Conservation (phyloP, 768 basidiomycete species). For the Lentinula raphanica region DNA sequence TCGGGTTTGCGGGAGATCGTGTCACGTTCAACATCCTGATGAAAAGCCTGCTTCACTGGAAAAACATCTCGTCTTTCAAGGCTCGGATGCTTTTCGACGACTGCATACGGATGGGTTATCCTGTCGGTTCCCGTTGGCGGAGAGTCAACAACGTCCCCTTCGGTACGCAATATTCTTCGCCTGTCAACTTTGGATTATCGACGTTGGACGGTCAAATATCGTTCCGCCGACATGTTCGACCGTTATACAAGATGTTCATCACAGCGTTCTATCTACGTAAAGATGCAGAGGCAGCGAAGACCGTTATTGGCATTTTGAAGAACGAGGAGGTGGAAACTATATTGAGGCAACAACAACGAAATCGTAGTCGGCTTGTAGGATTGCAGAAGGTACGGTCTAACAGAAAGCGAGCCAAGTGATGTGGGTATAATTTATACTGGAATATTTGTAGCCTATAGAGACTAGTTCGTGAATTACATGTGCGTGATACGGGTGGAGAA, state of each 20-base stretch:
- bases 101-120: slow-evolving; percentile 56
- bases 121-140: slow-evolving; percentile 29
- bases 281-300: slow-evolving; percentile 49
- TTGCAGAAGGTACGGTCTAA: background rate
- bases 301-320: slow-evolving; percentile 51
- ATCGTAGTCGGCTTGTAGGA: background rate
- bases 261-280: slow-evolving; percentile 53
- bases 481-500: background rate
- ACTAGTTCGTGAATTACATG: too few relatives aligned
- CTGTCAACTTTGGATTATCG: slow-evolving; percentile 25
- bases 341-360: background rate
- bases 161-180: slow-evolving; percentile 24
- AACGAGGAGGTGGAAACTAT: slow-evolving; percentile 29
- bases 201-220: slow-evolving; percentile 39
- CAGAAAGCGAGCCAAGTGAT: background rate
- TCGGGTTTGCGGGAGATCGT: slow-evolving; percentile 57
- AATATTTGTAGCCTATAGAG: too few relatives aligned
- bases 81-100: slow-evolving; percentile 62
- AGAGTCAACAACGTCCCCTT: slow-evolving; percentile 37
- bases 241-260: slow-evolving; percentile 71
- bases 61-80: slow-evolving; percentile 34
- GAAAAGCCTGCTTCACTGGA: slow-evolving; percentile 55
- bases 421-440: too few relatives aligned
- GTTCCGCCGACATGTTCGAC: slow-evolving; percentile 56
- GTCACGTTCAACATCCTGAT: slow-evolving; percentile 68